Percentiles rank a stretch among this genome's conserved stretches.
phyloP scores from a whole-genome alignment of 257 asterid species.

The Jaltomata sinuosa region DNA sequence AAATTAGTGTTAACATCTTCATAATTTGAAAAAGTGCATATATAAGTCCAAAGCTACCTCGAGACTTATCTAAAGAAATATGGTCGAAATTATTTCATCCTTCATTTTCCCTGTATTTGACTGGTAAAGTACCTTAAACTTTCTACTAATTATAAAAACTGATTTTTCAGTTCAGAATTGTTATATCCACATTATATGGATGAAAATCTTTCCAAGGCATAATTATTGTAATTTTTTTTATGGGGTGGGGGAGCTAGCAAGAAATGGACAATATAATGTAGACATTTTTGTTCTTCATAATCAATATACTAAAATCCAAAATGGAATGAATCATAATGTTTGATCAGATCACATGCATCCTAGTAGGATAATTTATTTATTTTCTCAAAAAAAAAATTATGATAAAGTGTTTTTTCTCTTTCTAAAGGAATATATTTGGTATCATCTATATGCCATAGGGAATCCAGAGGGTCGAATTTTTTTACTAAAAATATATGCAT shows the following conservation, averaged over 20 bases:
- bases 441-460: not conserved
- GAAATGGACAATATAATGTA: not conserved
- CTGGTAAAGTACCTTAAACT: not conserved
- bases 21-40: not conserved
- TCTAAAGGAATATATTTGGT: not conserved
- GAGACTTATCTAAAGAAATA: not conserved
- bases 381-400: not conserved
- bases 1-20: too few relatives aligned
- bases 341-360: not conserved
- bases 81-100: not conserved
- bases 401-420: not conserved
- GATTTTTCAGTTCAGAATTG: not conserved
- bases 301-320: not conserved
- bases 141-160: not conserved
- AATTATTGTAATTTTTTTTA: not conserved
- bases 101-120: not conserved
- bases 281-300: not conserved
- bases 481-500: too few relatives aligned
- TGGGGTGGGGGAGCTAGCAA: not conserved
- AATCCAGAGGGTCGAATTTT: not conserved
- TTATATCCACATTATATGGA: not conserved
- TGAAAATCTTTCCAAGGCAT: not conserved
- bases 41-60: not conserved
- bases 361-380: not conserved
- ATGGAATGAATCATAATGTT: not conserved